Evolutionary conservation across 2,329 filamentous ascomycete genomes (phyloP), one percentile per base, ranked within the genome.

Genomic region (Thelonectria blattea): DNA sequence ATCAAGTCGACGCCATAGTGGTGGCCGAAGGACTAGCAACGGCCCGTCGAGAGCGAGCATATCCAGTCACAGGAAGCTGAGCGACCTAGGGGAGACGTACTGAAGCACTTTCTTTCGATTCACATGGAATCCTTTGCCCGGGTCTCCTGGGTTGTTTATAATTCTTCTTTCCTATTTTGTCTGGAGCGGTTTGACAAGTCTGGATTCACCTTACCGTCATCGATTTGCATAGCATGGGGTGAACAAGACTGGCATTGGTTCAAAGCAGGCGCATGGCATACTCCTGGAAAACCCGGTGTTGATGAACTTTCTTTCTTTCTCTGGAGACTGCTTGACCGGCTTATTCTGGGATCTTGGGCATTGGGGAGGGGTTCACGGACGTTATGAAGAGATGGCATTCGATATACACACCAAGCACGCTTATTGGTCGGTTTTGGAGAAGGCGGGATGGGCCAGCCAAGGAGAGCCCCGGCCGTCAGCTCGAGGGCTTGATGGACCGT

Each of bases 1-100:
- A 3, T 67, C 75, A 46, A 60, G 62, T 17, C 75, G 81, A 59
- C 76, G 82, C 61, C 79, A 80, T 63, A 84, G 81, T 60, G 76
- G 74, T 49, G 74, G 75, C 8, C 76, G 77, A 60, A 78, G 80
- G 65, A 78, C 76, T 43, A 81, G 78, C 69, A 79, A 74, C 57
- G 75, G 74, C 59, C 73, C 67, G 30, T 66, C 68, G 15, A 71
- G 75, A 56, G 68, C 72, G n/a, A 73, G 71, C 58, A 69, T 71
- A 27, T 71, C 71, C 53, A 75, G 74, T 42, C 68, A 73, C 47
- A 76, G 75, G 67, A 81, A 76, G 63, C 67, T 84, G 57, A 76
- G 77, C 60, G 83, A 85, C 61, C 71, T 84, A 60, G 83, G 83
- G 56, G 83, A 85, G 77, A 85, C 83, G 9, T 85, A 84, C 64